These are phyloP conservation scores for Neurospora sp. DNA, from an alignment of 495 filamentous ascomycete genomes.

Conservation along the genomic window DNA sequence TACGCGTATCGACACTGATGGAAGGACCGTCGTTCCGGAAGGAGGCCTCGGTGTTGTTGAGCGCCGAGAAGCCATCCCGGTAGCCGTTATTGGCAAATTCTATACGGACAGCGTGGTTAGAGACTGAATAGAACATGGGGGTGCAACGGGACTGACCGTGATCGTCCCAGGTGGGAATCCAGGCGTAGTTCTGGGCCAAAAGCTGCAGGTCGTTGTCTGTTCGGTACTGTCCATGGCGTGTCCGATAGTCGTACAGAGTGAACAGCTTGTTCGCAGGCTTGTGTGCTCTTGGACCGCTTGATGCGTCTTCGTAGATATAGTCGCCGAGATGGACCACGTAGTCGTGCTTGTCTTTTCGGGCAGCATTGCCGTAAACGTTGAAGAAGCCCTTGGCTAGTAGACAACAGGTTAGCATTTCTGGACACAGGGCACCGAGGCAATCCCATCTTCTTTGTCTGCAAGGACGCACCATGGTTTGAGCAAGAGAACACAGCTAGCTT, in stretches of 20 bases:
- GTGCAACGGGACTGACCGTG: slow-evolving; percentile 33
- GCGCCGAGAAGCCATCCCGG: slow-evolving; percentile 39
- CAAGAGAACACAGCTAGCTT: slow-evolving; percentile 44
- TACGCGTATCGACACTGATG: slow-evolving; percentile 53
- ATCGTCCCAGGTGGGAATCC: slow-evolving; percentile 62
- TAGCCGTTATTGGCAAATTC: slow-evolving; percentile 60
- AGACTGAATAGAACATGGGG: neutral
- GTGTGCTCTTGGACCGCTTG: slow-evolving; percentile 31
- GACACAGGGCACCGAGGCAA: neutral
- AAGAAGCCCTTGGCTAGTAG: slow-evolving; percentile 45
- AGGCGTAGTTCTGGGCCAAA: slow-evolving; percentile 42
- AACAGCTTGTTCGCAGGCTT: slow-evolving; percentile 13
- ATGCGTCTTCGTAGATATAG: slow-evolving; percentile 55
- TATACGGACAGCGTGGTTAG: neutral
- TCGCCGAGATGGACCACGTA: slow-evolving; percentile 55
- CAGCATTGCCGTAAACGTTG: slow-evolving; percentile 55
- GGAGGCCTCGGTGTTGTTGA: slow-evolving; percentile 56
- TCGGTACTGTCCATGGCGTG: slow-evolving; percentile 41
- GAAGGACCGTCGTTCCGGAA: slow-evolving; percentile 47
- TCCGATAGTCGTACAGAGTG: slow-evolving; percentile 49
- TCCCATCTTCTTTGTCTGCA: neutral
- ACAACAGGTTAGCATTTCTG: slow-evolving; percentile 7
- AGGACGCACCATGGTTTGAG: slow-evolving; percentile 37
- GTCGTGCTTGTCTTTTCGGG: slow-evolving; percentile 53
- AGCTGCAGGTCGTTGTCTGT: slow-evolving; percentile 44